Conservation (phyloP, 1,139 yeast genomes). For the Maudiozyma humilis region DNA sequence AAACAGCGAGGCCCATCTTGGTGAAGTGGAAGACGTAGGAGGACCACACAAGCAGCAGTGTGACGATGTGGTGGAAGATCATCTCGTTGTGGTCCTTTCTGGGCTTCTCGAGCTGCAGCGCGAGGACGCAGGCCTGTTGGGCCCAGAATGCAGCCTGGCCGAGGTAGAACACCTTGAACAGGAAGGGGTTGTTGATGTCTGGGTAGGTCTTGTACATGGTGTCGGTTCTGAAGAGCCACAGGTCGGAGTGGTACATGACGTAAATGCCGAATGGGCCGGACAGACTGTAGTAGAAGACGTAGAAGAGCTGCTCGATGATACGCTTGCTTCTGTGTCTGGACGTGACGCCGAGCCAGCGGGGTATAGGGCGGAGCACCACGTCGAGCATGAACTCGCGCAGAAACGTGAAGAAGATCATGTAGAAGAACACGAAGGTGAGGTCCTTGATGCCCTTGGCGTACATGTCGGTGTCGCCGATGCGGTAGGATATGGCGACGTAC, state of each 20-base stretch:
- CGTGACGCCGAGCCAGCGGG: slow-evolving; percentile 37
- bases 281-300: slow-evolving; percentile 72
- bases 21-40: slow-evolving; percentile 93
- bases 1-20: slow-evolving; percentile 87
- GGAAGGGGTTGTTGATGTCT: slow-evolving; percentile 62
- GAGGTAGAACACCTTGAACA: slow-evolving; percentile 76
- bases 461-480: slow-evolving; percentile 35
- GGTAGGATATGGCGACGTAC: slow-evolving; percentile 65
- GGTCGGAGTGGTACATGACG: slow-evolving; percentile 73
- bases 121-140: slow-evolving; percentile 79
- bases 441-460: slow-evolving; percentile 89
- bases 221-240: slow-evolving; percentile 83
- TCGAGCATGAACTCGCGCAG: slow-evolving; percentile 89
- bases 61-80: slow-evolving; percentile 86
- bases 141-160: slow-evolving; percentile 97
- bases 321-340: slow-evolving; percentile 59
- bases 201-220: slow-evolving; percentile 78
- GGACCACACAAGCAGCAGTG: slow-evolving; percentile 77
- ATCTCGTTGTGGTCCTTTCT: slow-evolving; percentile 88
- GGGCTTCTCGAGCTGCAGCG: slow-evolving; percentile 85
- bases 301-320: slow-evolving; percentile 89
- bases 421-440: slow-evolving; percentile 66
- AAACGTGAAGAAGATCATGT: slow-evolving; percentile 83
- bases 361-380: slow-evolving; percentile 64
- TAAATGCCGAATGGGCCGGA: slow-evolving; percentile 86